Evolutionary conservation across 768 basidiomycete genomes (phyloP), one percentile per base, ranked within the genome.

Genomic region (Cubamyces lactineus): DNA sequence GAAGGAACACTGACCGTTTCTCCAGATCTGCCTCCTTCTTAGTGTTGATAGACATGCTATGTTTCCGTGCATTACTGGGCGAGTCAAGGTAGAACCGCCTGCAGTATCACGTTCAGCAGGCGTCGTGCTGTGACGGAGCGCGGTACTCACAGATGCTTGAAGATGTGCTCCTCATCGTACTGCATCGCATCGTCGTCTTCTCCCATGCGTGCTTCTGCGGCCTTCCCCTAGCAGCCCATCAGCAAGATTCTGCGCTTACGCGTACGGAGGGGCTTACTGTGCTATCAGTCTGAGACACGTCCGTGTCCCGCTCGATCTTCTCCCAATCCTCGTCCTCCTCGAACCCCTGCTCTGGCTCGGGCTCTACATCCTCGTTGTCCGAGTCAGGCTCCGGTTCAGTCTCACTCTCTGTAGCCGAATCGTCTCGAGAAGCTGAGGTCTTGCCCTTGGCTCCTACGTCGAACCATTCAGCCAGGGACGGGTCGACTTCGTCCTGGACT

Each of bases 31-130:
- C 74, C 68, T 84, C 83, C 43, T 83, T 68, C 71, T 82, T 84
- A 49, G 82, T 71, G 53, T 83, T 83, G 38, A 88, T 78, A 2
- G 63, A 48, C 80, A 96, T 84, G 11, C 81, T 84, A 64, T 92
- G 82, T 71, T 79, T 76, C 8, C 71, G 74, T 0, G 95, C 93
- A 67, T 94, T 94, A 21, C 79, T 79, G 0, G 87, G 82, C 2
- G 91, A 84, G 72, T 98, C 96, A 40, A 98, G 79, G 74, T 97
- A 98, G 74, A 96, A 96, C 66, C 85, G 86, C 64, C 93, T 95
- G 56, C 4, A 45, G 26, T 1, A 21, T 46, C 52, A 56, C 53
- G 39, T 62, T 38, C 26, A 51, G 54, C 40, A 40, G 61, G 56
- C 42, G 61, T n/a, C 16, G 15, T 39, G 23, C 17, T 42, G n/a